Evolutionary conservation across 2,329 filamentous ascomycete species (phyloP).

Genomic region (Aspergillus novofumigatus): DNA sequence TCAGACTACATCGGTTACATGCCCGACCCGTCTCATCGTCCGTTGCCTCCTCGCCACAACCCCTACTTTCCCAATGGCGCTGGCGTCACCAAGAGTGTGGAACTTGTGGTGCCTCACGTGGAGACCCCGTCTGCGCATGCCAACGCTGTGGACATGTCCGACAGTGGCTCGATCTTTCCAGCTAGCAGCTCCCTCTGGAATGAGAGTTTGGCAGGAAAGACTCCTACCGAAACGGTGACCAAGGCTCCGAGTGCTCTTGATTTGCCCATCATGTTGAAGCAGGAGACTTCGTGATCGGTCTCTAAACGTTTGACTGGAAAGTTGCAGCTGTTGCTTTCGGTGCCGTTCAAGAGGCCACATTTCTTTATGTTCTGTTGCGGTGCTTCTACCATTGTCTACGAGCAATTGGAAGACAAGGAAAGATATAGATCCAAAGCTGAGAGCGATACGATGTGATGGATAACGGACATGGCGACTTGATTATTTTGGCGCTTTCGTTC

Average conservation of each 20-base stretch:
- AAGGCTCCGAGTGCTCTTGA: constrained; percentile 1
- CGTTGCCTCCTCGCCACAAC: constrained; percentile 39
- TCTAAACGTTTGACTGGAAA: too few relatives aligned
- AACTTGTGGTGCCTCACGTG: constrained; percentile 41
- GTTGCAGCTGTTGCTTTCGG: too few relatives aligned
- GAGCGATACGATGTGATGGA: neutral
- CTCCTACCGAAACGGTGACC: constrained; percentile 6
- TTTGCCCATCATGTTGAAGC: constrained; percentile 1
- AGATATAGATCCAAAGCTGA: neutral
- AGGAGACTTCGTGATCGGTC: neutral
- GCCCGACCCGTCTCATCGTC: constrained; percentile 28
- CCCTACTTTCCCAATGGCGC: constrained; percentile 32
- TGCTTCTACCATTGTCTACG: neutral
- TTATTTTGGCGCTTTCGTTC: neutral
- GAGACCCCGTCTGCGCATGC: constrained; percentile 10
- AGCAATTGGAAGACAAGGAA: neutral
- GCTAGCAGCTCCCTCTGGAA: constrained; percentile 28
- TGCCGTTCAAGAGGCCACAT: neutral
- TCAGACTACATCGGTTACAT: constrained; percentile 29
- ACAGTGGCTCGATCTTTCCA: constrained; percentile 26
- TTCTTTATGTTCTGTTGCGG: neutral
- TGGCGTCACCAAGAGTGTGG: constrained; percentile 31
- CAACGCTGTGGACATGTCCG: constrained; percentile 14
- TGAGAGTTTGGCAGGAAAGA: constrained; percentile 11
- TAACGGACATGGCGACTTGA: neutral